A percentile compares a stretch with the other conserved stretches of the same genome.
phyloP scores from a whole-genome alignment of 164 flowering plant genomes.

The Saururus chinensis region DNA sequence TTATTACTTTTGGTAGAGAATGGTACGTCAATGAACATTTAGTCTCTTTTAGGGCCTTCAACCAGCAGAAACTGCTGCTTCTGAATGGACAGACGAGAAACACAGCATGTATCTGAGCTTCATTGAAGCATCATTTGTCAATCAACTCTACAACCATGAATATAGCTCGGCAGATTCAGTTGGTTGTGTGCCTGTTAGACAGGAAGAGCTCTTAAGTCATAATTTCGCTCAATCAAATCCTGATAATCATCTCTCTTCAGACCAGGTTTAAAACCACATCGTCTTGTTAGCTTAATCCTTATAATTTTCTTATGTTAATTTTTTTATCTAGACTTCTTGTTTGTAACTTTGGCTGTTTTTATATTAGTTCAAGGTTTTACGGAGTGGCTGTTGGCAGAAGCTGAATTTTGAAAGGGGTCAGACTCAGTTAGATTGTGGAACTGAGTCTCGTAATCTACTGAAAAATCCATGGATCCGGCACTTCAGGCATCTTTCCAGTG shows the following conservation, averaged over 20 bases:
- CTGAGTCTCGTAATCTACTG: conserved; percentile 10
- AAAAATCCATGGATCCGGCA: conserved; percentile 53
- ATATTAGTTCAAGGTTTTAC: conserved; percentile 56
- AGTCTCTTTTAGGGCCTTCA: conserved; percentile 20
- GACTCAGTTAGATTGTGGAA: conserved; percentile 7
- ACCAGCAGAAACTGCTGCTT: conserved; percentile 15
- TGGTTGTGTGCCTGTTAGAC: conserved; percentile 15
- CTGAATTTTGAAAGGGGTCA: conserved; percentile 30
- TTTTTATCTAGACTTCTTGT: not conserved
- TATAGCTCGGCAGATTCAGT: conserved; percentile 25
- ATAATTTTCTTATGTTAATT: not conserved
- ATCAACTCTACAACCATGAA: conserved; percentile 28
- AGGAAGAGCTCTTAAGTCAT: conserved; percentile 11
- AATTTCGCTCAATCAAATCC: conserved; percentile 10
- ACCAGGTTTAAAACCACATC: conserved; percentile 37
- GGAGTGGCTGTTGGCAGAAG: conserved; percentile 48
- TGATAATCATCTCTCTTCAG: conserved; percentile 16
- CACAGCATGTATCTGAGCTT: conserved; percentile 68
- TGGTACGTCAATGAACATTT: not conserved
- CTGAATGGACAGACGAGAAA: conserved; percentile 92
- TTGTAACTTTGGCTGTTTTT: not conserved
- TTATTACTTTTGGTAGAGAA: not conserved
- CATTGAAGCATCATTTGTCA: conserved; percentile 75
- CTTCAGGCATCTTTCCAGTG: conserved; percentile 16
- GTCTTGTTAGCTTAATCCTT: not conserved